Evolutionary conservation across 1,284 basidiomycete species (phyloP), one percentile per base, ranked within the genome.

Genomic region (Exobasidium cylindrosporum): DNA sequence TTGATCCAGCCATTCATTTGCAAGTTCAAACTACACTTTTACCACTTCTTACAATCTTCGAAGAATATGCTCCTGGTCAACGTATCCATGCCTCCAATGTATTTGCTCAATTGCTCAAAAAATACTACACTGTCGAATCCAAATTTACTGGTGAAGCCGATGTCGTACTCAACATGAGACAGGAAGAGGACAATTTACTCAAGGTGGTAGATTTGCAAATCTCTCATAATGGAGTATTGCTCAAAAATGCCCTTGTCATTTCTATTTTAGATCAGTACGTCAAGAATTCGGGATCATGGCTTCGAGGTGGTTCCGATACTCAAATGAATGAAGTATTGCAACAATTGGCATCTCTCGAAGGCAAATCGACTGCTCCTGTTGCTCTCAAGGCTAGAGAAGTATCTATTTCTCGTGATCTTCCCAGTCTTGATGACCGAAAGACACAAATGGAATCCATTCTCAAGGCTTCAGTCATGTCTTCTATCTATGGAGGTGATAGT

Each of bases 321-420:
- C 60, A 68, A 56, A 68, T 70, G 21, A 55, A 4, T 44, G 24
- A 23, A 14, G 31, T 14, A n/a, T 65, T 79, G 55, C 64, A 67
- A 31, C 49, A 66, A 26, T 85, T 96, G 54, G 90, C 94, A 55
- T 85, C 85, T 43, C 86, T 98, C 17, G 64, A 67, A 58, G 72
- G 93, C 96, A 57, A 72, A 64, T 55, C 65, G 26, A 71, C 73
- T 13, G 77, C 77, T 11, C 75, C 77, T 11, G 75, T 79, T 21
- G 87, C 94, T 1, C 84, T 99, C 74, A 98, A 97, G 83, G 95
- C 96, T 54, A 90, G 96, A 57, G 96, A 99, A 83, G 96, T 97
- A 10, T 86, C 97, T 65, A 97, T 99, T 74, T 86, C 91, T 32
- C 92, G 92, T 57, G 91, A 95, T 80, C 89, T 98, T 86, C 96